A percentile compares a stretch with the other conserved stretches of the same genome.
phyloP scores from a whole-genome alignment of 257 asterid genomes.

The Nicotiana noctiflora region DNA sequence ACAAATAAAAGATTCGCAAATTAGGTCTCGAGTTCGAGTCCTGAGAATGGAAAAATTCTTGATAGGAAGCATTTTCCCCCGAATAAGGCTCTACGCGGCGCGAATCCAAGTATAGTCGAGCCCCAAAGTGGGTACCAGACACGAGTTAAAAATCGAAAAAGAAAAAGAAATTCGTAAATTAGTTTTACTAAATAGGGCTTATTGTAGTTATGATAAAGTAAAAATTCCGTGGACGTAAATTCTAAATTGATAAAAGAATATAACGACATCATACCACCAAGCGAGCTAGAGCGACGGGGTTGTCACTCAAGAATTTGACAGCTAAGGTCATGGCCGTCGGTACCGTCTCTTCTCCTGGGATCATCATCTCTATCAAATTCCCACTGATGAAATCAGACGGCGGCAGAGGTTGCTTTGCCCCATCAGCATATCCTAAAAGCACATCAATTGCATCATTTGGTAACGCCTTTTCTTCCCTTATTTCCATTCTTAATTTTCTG shows the following conservation, averaged over 20 bases:
- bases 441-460: conserved; percentile 57
- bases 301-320: conserved; percentile 66
- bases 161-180: no score
- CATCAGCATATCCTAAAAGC: conserved; percentile 56
- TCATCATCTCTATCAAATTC: conserved; percentile 89
- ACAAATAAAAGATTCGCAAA: not conserved
- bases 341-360: conserved; percentile 90
- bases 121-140: no score
- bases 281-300: conserved; percentile 48
- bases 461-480: conserved; percentile 10
- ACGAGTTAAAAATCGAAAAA: no score
- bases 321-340: conserved; percentile 85
- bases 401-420: conserved; percentile 36
- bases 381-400: conserved; percentile 55
- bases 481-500: conserved; percentile 34
- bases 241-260: not conserved
- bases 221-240: not conserved
- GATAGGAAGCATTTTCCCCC: no score
- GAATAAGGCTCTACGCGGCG: no score
- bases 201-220: no score
- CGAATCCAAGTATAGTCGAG: no score
- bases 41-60: no score
- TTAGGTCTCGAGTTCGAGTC: no score
- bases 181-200: no score
- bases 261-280: conserved; percentile 47